Conservation (phyloP, 2,329 filamentous ascomycete species). For the Trichoderma simmonsii region DNA sequence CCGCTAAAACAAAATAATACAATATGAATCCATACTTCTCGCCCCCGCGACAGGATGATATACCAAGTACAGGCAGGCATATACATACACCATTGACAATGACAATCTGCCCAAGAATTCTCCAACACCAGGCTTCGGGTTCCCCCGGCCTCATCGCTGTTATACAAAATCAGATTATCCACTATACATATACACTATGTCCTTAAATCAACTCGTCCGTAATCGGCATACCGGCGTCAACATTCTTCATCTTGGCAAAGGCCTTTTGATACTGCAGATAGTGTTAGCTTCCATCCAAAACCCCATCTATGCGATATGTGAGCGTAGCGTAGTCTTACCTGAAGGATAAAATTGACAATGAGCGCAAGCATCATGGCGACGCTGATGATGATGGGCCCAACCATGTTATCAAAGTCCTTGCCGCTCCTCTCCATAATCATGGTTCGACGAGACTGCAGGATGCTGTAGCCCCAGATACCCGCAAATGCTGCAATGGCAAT, state of each 20-base stretch:
- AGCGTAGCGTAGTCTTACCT: conserved; percentile 52
- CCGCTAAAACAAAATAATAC: neutral
- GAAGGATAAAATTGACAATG: conserved; percentile 84
- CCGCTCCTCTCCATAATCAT: conserved; percentile 85
- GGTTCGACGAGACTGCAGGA: conserved; percentile 70
- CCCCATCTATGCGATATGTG: neutral
- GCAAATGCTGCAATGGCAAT: conserved; percentile 79
- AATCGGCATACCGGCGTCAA: conserved; percentile 15
- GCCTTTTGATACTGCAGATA: conserved; percentile 33
- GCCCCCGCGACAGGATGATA: neutral
- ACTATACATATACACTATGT: neutral
- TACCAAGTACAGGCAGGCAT: neutral
- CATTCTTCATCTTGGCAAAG: conserved; percentile 30
- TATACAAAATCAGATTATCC: neutral
- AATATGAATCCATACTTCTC: neutral
- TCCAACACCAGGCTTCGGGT: neutral
- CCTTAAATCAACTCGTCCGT: conserved; percentile 33
- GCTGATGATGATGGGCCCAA: conserved; percentile 82
- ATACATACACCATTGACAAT: neutral
- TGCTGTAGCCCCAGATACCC: conserved; percentile 80
- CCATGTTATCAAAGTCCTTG: conserved; percentile 86
- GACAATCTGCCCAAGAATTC: neutral
- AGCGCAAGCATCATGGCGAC: conserved; percentile 74
- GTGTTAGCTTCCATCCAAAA: conserved; percentile 1
- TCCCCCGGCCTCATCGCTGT: neutral